Evolutionary conservation across 2,329 filamentous ascomycete genomes (phyloP).

Genomic region (Neonectria ditissima): DNA sequence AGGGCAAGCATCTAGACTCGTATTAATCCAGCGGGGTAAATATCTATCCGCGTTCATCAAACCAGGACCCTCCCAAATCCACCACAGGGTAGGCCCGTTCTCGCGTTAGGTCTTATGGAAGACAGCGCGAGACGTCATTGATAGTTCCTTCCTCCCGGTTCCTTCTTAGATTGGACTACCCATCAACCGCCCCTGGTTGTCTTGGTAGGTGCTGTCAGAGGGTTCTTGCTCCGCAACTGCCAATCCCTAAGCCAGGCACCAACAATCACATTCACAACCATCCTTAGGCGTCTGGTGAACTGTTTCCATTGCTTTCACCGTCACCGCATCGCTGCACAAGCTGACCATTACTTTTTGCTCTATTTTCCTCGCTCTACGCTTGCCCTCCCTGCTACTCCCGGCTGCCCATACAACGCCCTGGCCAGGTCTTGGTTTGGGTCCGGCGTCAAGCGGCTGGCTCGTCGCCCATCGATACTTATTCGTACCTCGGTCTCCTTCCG

Average conservation of each 20-base stretch:
- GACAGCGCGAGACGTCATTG: too few relatives aligned
- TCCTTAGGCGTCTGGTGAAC: neutral
- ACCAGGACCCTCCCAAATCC: neutral
- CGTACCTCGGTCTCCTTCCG: slow-evolving; percentile 30
- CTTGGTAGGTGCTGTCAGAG: too few relatives aligned
- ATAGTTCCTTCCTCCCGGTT: too few relatives aligned
- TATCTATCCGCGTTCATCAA: neutral
- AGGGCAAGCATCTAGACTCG: too few relatives aligned
- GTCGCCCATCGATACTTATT: slow-evolving; percentile 2
- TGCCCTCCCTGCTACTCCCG: slow-evolving; percentile 19
- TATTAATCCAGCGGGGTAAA: too few relatives aligned
- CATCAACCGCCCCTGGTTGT: too few relatives aligned
- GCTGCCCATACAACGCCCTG: slow-evolving; percentile 24
- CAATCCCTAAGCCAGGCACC: neutral
- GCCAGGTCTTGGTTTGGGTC: slow-evolving; percentile 9
- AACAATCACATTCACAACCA: neutral
- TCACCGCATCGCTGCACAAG: too few relatives aligned
- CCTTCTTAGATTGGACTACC: too few relatives aligned
- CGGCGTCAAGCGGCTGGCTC: neutral
- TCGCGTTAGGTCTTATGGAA: too few relatives aligned
- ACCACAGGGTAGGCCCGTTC: neutral
- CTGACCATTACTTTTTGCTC: neutral
- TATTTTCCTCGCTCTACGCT: slow-evolving; percentile 16
- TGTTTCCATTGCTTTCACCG: neutral
- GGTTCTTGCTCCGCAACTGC: too few relatives aligned